phyloP scores from a whole-genome alignment of 73 alveolate genomes.

The Symbiodinium pilosum region DNA sequence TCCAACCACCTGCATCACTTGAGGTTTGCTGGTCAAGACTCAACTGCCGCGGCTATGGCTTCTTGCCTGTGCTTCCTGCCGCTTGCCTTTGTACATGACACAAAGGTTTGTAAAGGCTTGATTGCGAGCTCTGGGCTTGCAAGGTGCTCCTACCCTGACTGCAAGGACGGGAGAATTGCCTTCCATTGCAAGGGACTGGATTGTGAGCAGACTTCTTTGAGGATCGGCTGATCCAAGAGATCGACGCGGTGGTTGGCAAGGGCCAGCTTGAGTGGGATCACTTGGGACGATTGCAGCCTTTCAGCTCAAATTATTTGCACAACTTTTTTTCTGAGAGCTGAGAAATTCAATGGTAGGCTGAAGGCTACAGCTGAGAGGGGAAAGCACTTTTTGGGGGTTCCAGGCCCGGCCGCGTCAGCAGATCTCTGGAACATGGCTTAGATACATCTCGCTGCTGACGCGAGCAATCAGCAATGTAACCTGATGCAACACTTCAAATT shows the following conservation, averaged over 20 bases:
- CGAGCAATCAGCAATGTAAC: too few species aligned
- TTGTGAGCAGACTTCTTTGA: not conserved
- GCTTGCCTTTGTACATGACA: too few species aligned
- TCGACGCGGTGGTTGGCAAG: conserved; percentile 74
- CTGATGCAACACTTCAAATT: too few species aligned
- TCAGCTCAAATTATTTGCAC: too few species aligned
- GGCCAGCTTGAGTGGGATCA: conserved; percentile 31
- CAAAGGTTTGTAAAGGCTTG: too few species aligned
- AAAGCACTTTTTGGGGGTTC: not conserved
- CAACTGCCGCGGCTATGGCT: conserved; percentile 85
- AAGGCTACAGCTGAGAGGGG: not conserved
- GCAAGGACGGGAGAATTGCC: too few species aligned
- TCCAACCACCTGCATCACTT: not conserved
- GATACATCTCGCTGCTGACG: too few species aligned
- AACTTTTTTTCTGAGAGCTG: too few species aligned
- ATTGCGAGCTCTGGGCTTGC: too few species aligned
- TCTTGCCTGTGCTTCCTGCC: conserved; percentile 54
- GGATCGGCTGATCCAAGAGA: conserved; percentile 51
- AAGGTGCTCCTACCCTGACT: conserved; percentile 31
- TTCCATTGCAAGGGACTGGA: not conserved
- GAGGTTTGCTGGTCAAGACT: conserved; percentile 85
- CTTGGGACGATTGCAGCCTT: conserved; percentile 17
- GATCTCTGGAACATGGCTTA: too few species aligned
- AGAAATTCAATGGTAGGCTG: not conserved
- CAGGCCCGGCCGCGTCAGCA: too few species aligned